A percentile compares a stretch with the other conserved stretches of the same genome.
These are phyloP conservation scores for Ogataea minuta DNA, from an alignment of 805 yeast genomes.

Conservation along the genomic window DNA sequence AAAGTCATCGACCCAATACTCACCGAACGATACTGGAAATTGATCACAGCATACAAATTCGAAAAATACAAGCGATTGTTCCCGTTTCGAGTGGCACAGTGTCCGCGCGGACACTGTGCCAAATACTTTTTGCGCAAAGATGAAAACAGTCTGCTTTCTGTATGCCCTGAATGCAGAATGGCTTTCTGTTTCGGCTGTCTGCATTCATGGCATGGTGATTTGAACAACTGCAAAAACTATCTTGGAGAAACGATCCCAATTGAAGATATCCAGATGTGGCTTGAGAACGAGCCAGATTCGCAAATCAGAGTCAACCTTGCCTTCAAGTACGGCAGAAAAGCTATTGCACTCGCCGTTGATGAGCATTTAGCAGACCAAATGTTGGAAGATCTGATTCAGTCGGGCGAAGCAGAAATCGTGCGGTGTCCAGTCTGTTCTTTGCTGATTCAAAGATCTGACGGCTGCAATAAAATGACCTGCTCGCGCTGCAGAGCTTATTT, in stretches of 20 bases:
- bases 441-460: conserved; percentile 54
- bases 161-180: conserved; percentile 48
- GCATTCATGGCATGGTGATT: conserved; percentile 61
- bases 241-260: conserved; percentile 36
- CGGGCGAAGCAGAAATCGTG: conserved; percentile 41
- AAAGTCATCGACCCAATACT: conserved; percentile 15
- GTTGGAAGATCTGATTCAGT: conserved; percentile 42
- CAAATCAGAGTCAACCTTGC: conserved; percentile 30
- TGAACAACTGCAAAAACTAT: conserved; percentile 42
- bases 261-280: conserved; percentile 37
- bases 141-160: conserved; percentile 43
- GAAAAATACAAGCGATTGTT: conserved; percentile 42
- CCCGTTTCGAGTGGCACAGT: conserved; percentile 48
- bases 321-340: conserved; percentile 44
- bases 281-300: conserved; percentile 35
- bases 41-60: conserved; percentile 41
- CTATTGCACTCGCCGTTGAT: conserved; percentile 41
- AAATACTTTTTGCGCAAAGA: conserved; percentile 47
- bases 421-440: conserved; percentile 53
- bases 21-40: conserved; percentile 38
- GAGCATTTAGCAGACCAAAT: conserved; percentile 47
- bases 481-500: conserved; percentile 45
- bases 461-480: conserved; percentile 66
- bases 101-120: conserved; percentile 48
- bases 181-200: conserved; percentile 57